Conservation (phyloP, 148 eudicot species). For the Rhododendron vialii region DNA sequence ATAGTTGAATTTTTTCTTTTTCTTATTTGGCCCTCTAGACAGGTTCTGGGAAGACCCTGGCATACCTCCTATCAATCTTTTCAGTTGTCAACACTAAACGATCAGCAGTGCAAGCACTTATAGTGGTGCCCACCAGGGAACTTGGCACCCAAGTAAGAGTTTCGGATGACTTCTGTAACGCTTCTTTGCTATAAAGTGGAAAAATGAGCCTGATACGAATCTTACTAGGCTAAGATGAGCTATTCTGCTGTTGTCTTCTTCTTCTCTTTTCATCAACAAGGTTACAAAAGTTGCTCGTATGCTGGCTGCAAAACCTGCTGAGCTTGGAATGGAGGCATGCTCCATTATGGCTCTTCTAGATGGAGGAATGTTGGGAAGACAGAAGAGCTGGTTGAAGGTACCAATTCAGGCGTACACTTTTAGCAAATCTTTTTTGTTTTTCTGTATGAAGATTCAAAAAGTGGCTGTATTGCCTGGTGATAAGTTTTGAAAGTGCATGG, state of each 20-base stretch:
- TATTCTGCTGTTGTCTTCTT: constrained; percentile 14
- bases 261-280: constrained; percentile 19
- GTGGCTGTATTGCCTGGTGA: background rate
- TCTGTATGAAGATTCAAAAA: background rate
- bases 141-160: constrained; percentile 89
- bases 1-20: background rate
- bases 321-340: constrained; percentile 44
- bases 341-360: constrained; percentile 95
- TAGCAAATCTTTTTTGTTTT: no score
- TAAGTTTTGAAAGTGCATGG: background rate
- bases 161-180: background rate
- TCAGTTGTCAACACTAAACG: constrained; percentile 58
- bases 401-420: constrained; percentile 2
- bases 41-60: constrained; percentile 98
- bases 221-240: background rate
- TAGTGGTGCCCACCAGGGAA: constrained; percentile 94
- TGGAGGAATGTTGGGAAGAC: constrained; percentile 90
- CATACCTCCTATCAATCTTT: constrained; percentile 71
- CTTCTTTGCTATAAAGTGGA: background rate
- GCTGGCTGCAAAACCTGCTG: constrained; percentile 57
- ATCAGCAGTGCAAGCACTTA: constrained; percentile 84
- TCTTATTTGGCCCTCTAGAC: constrained; percentile 49
- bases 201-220: background rate
- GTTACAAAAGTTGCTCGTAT: constrained; percentile 90
- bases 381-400: constrained; percentile 92